Evolutionary conservation across 2,329 filamentous ascomycete species (phyloP), one percentile per base, ranked within the genome.

Genomic region (Chaetomiaceae sp.): DNA sequence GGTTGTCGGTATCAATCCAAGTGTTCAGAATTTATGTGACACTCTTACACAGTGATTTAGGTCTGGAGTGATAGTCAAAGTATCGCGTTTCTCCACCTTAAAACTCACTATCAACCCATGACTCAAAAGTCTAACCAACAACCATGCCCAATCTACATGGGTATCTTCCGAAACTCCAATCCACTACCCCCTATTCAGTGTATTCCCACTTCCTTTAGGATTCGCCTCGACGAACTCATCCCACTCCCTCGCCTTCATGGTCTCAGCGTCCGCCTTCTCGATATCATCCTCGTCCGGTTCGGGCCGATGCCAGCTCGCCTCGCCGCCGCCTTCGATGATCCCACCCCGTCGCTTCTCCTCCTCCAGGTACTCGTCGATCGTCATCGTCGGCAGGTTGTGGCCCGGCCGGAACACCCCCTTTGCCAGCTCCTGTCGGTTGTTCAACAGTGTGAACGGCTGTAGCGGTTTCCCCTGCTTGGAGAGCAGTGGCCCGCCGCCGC

Each of bases 341-440:
- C 89, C 89, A 14, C 94, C 94, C 57, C 88, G 77, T 60, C 81
- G 80, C 65, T 81, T 80, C 73, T 97, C 94, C 70, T 97, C 92
- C 48, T 95, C 94, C 14, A 99, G 76, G 66, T 97, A 99, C 73
- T 99, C 94, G 62, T 99, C 94, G 57, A 99, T 96, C 1, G 84
- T 89, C 94, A 99, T 97, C 3, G 94, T 97, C 1, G 94, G 94
- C 54, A 99, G 73, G 70, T 89, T 96, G 68, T 99, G 94, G 7
- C 94, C 90, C 0, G 90, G 83, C 51, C 89, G 80, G 71, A 99
- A 99, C 0, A 99, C 92, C 2, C 87, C 87, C 54, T 85, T 78
- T 55, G 85, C 81, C 54, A 96, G 71, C 56, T 90, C 85, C 57
- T 89, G 83, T 33, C 94, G 81, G 60, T 79, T 86, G 54, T 86